Evolutionary conservation across 768 basidiomycete species (phyloP).

Genomic region (Auricularia auricula-judae): DNA sequence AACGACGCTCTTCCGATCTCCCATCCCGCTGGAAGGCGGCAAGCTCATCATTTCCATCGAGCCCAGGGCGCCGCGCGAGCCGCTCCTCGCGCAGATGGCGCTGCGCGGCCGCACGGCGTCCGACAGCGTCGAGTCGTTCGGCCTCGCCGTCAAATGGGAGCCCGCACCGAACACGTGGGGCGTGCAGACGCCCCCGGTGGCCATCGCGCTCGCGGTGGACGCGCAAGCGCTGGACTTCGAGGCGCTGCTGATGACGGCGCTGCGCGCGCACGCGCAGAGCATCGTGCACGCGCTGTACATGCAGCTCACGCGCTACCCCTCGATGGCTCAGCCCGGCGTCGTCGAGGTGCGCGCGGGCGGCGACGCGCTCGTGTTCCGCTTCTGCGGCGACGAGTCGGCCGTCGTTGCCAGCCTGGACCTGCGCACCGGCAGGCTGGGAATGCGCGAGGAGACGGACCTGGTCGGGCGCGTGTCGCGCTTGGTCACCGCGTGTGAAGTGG

Average conservation of each 20-base stretch:
- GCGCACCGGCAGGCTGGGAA: constrained; percentile 65
- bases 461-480: constrained; percentile 64
- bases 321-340: background rate
- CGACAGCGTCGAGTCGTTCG: background rate
- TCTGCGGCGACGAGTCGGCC: constrained; percentile 38
- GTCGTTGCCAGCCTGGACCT: constrained; percentile 70
- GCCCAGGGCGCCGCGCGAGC: background rate
- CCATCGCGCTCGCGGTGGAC: constrained; percentile 25
- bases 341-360: background rate
- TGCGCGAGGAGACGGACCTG: constrained; percentile 74
- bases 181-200: constrained; percentile 16
- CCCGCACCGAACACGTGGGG: constrained; percentile 59
- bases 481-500: constrained; percentile 38
- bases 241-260: constrained; percentile 47
- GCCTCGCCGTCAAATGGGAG: constrained; percentile 54
- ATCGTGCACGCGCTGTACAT: constrained; percentile 47
- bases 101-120: constrained; percentile 25
- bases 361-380: background rate
- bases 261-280: constrained; percentile 52
- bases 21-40: constrained; percentile 56
- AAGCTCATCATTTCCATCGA: constrained; percentile 62
- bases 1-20: no score
- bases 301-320: constrained; percentile 24
- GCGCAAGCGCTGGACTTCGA: constrained; percentile 67
- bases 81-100: constrained; percentile 17